Evolutionary conservation across 371 early-diverging fungal species (phyloP).

Genomic region (Nematocida minor): DNA sequence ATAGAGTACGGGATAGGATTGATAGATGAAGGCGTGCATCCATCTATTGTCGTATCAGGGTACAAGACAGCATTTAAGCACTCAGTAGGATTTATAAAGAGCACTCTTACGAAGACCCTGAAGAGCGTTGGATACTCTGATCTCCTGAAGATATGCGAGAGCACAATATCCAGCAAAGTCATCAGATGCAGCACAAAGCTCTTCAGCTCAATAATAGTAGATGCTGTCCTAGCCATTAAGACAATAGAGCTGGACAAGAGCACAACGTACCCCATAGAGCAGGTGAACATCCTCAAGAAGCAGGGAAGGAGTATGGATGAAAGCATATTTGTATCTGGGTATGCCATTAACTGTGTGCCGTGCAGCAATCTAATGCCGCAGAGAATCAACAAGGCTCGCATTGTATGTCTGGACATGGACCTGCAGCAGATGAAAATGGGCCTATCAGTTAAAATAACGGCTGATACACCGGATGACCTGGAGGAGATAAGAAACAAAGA

Average conservation of each 20-base stretch:
- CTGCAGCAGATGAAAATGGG: constrained; percentile 96
- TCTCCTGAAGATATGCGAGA: constrained; percentile 88
- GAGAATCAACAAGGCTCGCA: constrained; percentile 73
- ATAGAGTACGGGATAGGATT: constrained; percentile 87
- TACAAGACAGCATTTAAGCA: constrained; percentile 93
- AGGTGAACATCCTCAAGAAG: constrained; percentile 94
- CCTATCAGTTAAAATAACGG: constrained; percentile 87
- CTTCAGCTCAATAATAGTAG: constrained; percentile 88
- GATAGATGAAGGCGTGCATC: constrained; percentile 92
- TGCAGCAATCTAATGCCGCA: constrained; percentile 69
- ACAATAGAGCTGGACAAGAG: constrained; percentile 75
- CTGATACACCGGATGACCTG: constrained; percentile 90
- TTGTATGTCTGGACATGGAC: constrained; percentile 97
- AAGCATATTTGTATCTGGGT: constrained; percentile 81
- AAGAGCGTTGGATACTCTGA: constrained; percentile 71
- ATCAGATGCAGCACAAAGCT: constrained; percentile 80
- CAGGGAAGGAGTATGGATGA: constrained; percentile 90
- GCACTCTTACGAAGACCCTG: constrained; percentile 71
- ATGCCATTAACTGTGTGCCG: constrained; percentile 89
- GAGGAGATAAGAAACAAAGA: constrained; percentile 89
- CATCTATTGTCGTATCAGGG: constrained; percentile 92
- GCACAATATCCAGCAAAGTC: constrained; percentile 94
- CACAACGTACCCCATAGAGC: constrained; percentile 84
- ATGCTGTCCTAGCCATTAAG: constrained; percentile 85
- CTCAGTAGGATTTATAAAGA: constrained; percentile 91